Conservation (phyloP, 805 yeast species). For the Yarrowia alimentaria region DNA sequence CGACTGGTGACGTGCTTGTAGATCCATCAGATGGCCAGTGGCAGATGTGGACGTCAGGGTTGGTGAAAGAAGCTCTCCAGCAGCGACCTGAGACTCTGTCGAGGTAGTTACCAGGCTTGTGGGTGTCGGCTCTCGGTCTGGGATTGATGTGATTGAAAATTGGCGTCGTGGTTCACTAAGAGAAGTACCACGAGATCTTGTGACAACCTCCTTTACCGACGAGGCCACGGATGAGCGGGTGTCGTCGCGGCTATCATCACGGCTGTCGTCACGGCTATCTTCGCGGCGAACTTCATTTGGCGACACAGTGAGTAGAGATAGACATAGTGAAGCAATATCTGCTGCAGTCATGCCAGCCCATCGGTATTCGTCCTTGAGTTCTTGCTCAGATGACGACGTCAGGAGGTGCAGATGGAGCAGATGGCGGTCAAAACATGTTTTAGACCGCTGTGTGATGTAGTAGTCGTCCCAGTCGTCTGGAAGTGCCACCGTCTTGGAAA, state of each 20-base stretch:
- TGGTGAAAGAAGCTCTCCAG: constrained; percentile 27
- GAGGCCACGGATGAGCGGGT: not conserved
- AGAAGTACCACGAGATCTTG: constrained; percentile 22
- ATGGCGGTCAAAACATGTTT: constrained; percentile 40
- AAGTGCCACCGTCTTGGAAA: constrained; percentile 33
- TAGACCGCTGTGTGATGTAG: constrained; percentile 39
- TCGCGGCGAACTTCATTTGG: constrained; percentile 4
- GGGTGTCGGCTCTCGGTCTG: constrained; percentile 14
- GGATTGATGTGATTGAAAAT: constrained; percentile 13
- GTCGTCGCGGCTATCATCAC: too few relatives aligned
- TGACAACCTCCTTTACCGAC: constrained; percentile 2
- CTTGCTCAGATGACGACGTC: constrained; percentile 41
- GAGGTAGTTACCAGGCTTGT: constrained; percentile 3
- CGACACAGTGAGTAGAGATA: constrained; percentile 28
- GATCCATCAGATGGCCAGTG: constrained; percentile 14
- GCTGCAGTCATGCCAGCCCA: constrained; percentile 41
- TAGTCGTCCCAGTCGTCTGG: constrained; percentile 41
- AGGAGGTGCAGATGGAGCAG: constrained; percentile 52
- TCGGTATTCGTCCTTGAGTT: constrained; percentile 38
- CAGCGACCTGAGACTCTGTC: constrained; percentile 15
- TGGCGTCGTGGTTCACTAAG: constrained; percentile 14
- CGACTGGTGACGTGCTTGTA: constrained; percentile 20
- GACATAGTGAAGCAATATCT: constrained; percentile 42
- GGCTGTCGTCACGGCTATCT: not conserved
- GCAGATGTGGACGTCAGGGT: constrained; percentile 4